Evolutionary conservation across 1,284 basidiomycete species (phyloP).

Genomic region (Irpex rosettiformis): DNA sequence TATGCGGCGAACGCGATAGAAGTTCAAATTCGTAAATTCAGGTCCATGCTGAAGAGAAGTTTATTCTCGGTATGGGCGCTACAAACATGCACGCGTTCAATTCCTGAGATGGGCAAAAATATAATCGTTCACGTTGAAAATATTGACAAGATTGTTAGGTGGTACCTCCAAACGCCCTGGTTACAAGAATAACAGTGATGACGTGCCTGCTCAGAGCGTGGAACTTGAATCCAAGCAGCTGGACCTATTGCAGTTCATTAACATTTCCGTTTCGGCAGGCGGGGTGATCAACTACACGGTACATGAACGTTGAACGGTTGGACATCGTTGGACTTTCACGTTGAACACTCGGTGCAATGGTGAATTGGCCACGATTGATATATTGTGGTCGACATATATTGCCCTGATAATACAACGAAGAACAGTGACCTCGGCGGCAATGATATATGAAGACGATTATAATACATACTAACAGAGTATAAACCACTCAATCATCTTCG

Average conservation of each 20-base stretch:
- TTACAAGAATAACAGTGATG: no score
- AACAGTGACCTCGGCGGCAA: background rate
- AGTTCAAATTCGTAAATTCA: no score
- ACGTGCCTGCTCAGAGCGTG: no score
- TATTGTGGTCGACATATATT: background rate
- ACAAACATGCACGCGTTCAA: background rate
- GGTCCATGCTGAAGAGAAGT: background rate
- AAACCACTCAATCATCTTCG: constrained; percentile 10
- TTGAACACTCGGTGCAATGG: no score
- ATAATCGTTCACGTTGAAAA: background rate
- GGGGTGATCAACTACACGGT: no score
- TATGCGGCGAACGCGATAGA: background rate
- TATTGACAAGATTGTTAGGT: no score
- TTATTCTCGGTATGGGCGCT: background rate
- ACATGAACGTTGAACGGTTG: no score
- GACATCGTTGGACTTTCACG: no score
- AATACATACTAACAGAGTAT: constrained; percentile 2
- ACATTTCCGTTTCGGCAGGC: no score
- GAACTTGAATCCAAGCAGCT: no score
- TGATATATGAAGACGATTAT: background rate
- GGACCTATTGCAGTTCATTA: no score
- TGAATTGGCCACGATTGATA: background rate
- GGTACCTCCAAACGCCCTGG: no score
- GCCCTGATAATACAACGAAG: background rate
- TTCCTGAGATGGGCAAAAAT: background rate